Conservation (phyloP, 371 early-diverging fungal genomes). For the Dentiscutata heterogama region DNA sequence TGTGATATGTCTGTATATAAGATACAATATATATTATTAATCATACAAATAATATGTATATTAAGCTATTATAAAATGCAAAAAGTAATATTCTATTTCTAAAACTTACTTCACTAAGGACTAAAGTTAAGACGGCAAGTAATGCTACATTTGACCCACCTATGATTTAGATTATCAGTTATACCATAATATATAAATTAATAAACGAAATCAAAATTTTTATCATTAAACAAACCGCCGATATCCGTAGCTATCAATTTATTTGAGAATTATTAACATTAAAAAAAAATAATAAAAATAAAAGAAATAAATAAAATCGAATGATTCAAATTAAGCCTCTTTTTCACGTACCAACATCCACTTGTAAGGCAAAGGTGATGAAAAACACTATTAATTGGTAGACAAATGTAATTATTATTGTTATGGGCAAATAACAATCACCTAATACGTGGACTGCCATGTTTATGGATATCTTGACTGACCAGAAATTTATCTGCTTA, state of each 20-base stretch:
- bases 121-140: constrained; percentile 33
- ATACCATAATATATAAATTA: background rate
- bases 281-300: background rate
- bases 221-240: background rate
- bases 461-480: no score
- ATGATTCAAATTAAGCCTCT: background rate
- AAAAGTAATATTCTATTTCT: background rate
- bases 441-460: constrained; percentile 31
- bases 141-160: constrained; percentile 40
- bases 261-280: no score
- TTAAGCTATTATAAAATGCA: background rate
- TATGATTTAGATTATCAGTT: constrained; percentile 1
- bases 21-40: background rate
- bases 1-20: constrained; percentile 26
- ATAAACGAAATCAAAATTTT: background rate
- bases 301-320: background rate
- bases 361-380: constrained; percentile 40
- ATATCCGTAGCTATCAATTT: constrained; percentile 42
- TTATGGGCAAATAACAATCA: constrained; percentile 35
- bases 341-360: constrained; percentile 22
- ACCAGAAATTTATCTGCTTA: no score
- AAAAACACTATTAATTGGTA: constrained; percentile 45
- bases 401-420: constrained; percentile 23
- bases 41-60: background rate
- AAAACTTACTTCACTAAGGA: constrained; percentile 26